These are phyloP conservation scores for Trichoderma sp. DNA, from an alignment of 2,329 filamentous ascomycete genomes.

Conservation along the genomic window DNA sequence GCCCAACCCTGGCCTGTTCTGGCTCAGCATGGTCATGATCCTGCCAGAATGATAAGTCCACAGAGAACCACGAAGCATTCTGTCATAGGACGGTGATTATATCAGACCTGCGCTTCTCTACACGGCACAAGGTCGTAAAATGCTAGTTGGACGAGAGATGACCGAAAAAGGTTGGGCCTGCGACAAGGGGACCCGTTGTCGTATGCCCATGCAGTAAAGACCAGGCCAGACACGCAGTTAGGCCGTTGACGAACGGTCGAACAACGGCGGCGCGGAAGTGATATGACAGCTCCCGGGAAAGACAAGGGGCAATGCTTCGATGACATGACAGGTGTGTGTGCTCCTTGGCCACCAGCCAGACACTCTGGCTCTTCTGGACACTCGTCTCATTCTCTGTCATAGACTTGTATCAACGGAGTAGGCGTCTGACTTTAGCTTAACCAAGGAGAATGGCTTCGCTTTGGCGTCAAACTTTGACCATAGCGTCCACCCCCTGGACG, in stretches of 20 bases:
- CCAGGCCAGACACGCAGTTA: conserved; percentile 17
- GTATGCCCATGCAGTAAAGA: conserved; percentile 12
- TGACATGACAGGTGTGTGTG: background rate
- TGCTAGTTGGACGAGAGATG: conserved; percentile 9
- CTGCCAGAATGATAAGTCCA: background rate
- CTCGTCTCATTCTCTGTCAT: conserved; percentile 1
- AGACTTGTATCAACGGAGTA: background rate
- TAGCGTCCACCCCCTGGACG: conserved; percentile 7
- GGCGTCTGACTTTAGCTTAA: background rate
- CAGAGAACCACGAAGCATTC: background rate
- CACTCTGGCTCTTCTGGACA: background rate
- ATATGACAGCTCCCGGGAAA: conserved; percentile 12
- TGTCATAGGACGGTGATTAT: background rate
- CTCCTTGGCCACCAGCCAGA: background rate
- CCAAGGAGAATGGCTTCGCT: background rate
- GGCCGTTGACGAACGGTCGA: conserved; percentile 17
- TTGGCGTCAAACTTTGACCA: conserved; percentile 1
- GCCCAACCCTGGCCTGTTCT: background rate
- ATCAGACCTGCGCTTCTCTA: background rate
- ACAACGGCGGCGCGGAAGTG: conserved; percentile 12
- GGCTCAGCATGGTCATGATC: background rate
- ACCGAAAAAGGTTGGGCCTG: conserved; percentile 7
- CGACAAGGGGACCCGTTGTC: conserved; percentile 12
- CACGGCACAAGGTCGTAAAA: background rate
- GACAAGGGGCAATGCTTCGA: conserved; percentile 2